Percentiles rank a stretch among this genome's conserved stretches.
Conservation (phyloP, 306 rosid genomes). For the Vigna trinervia region DNA sequence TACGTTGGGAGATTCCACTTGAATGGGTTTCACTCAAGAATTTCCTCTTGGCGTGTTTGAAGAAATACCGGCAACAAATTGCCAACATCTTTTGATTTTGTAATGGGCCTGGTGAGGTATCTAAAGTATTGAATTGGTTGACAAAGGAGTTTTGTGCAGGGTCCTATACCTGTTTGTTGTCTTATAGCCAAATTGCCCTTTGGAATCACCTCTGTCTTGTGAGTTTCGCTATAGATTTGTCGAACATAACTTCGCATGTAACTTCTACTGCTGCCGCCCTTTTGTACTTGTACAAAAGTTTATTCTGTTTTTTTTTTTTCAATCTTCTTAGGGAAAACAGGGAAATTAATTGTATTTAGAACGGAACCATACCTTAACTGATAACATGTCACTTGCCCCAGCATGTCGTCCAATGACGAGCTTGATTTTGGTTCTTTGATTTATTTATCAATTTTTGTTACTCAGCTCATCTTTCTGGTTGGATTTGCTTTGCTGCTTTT, state of each 20-base stretch:
- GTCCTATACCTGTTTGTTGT: constrained; percentile 33
- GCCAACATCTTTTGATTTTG: constrained; percentile 45
- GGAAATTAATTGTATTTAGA: constrained; percentile 41
- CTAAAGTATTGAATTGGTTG: constrained; percentile 45
- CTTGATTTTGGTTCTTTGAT: constrained; percentile 19
- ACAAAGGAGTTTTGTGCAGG: constrained; percentile 34
- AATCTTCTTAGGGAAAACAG: constrained; percentile 11
- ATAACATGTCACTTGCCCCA: background rate
- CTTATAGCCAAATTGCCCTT: constrained; percentile 35
- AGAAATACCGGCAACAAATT: constrained; percentile 29
- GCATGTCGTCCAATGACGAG: constrained; percentile 12
- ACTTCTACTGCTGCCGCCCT: constrained; percentile 32
- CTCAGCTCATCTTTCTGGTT: constrained; percentile 9
- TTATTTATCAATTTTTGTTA: constrained; percentile 32
- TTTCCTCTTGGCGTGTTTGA: constrained; percentile 40
- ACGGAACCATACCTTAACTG: background rate
- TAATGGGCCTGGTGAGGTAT: constrained; percentile 41
- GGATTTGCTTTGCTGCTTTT: background rate
- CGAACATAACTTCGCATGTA: constrained; percentile 16
- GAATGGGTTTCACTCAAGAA: constrained; percentile 15
- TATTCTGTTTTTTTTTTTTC: constrained; percentile 21
- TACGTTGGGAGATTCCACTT: constrained; percentile 38
- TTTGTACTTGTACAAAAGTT: constrained; percentile 19
- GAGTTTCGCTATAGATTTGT: constrained; percentile 24
- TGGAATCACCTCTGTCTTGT: constrained; percentile 30